Evolutionary conservation across 805 yeast genomes (phyloP).

Genomic region (Kluyveromyces lactis): DNA sequence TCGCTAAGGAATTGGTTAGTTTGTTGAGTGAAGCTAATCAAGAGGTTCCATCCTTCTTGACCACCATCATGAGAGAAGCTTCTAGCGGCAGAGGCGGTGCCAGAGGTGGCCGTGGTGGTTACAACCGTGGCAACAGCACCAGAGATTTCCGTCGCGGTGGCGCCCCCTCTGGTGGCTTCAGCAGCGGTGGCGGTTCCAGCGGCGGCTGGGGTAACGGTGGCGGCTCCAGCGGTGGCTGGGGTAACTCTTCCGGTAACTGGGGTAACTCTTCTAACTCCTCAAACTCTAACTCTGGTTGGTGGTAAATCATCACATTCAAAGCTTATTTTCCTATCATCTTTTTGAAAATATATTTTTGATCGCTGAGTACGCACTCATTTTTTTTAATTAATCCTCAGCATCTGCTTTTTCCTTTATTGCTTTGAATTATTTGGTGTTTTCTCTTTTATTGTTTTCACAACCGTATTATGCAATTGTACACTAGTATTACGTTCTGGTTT

Average conservation of each 20-base stretch:
- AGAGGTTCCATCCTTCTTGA: constrained; percentile 88
- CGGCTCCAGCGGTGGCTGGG: constrained; percentile 22
- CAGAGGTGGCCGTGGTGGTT: constrained; percentile 43
- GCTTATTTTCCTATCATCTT: background rate
- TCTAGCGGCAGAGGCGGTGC: constrained; percentile 46
- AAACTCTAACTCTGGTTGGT: constrained; percentile 17
- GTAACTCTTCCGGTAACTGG: constrained; percentile 12
- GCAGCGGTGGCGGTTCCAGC: constrained; percentile 12
- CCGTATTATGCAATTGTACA: constrained; percentile 23
- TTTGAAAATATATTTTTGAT: background rate
- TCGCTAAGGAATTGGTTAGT: constrained; percentile 80
- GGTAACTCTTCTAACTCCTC: constrained; percentile 5
- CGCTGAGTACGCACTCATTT: constrained; percentile 9
- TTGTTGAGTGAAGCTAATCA: constrained; percentile 93
- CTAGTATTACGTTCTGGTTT: constrained; percentile 6
- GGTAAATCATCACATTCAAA: constrained; percentile 11
- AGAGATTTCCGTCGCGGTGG: constrained; percentile 45
- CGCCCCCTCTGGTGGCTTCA: constrained; percentile 8
- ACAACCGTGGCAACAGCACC: constrained; percentile 32
- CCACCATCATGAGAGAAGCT: constrained; percentile 70
- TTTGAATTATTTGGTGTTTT: constrained; percentile 8
- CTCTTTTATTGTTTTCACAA: constrained; percentile 8
- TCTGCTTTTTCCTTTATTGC: constrained; percentile 8
- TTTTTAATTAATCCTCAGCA: background rate
- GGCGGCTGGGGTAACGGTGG: constrained; percentile 31